phyloP scores from a whole-genome alignment of 78 protist genomes.

The Dictyostelium firmibasis region DNA sequence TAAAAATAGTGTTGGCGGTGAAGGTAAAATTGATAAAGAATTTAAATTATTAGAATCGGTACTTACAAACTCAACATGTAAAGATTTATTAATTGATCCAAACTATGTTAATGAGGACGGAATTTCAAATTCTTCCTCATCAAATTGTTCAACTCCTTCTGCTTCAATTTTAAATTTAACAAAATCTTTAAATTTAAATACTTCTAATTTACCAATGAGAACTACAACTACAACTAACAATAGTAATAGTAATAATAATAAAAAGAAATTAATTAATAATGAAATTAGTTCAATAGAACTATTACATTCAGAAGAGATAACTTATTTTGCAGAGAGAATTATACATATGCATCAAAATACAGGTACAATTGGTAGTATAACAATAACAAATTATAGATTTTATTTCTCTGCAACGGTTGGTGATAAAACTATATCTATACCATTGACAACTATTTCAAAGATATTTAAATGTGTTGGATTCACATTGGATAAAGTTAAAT shows the following conservation, averaged over 20 bases:
- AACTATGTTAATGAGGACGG: neutral
- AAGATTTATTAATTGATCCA: neutral
- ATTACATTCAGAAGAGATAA: neutral
- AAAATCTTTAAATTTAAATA: neutral
- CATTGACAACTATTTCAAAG: conserved; percentile 16
- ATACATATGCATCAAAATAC: conserved; percentile 54
- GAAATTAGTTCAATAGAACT: neutral
- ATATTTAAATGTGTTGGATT: conserved; percentile 66
- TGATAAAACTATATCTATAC: conserved; percentile 4
- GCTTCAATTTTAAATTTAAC: neutral
- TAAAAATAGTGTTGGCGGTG: neutral
- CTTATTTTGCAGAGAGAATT: conserved; percentile 19
- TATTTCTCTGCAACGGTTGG: conserved; percentile 19
- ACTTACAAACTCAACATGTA: conserved; percentile 7
- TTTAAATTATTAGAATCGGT: conserved; percentile 28
- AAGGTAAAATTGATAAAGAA: conserved; percentile 3
- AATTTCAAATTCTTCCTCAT: neutral
- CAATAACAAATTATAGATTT: conserved; percentile 55
- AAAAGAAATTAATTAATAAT: neutral
- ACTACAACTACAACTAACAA: neutral
- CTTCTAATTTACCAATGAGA: neutral
- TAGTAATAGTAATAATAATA: neutral
- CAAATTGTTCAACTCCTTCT: neutral
- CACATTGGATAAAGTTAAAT: conserved; percentile 62
- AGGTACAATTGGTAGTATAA: conserved; percentile 61